Evolutionary conservation across 345 rosid genomes (phyloP).

Genomic region (Xanthoceras sorbifolium): DNA sequence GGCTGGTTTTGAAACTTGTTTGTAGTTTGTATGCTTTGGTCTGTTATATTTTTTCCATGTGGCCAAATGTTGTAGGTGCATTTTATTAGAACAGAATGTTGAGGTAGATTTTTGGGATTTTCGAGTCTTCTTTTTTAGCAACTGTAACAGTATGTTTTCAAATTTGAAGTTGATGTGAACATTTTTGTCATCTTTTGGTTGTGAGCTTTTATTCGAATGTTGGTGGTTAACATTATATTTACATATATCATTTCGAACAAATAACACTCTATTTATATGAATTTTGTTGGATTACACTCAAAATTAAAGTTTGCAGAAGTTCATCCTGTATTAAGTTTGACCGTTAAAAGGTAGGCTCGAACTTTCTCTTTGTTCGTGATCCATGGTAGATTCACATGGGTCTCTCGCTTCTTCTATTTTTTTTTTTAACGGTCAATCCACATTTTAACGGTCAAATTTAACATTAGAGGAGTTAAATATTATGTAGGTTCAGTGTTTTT

Average conservation of each 20-base stretch:
- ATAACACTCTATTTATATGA: too few relatives aligned
- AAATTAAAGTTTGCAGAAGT: too few relatives aligned
- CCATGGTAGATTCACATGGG: too few relatives aligned
- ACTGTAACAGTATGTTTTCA: neutral
- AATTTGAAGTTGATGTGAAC: neutral
- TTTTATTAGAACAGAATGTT: neutral
- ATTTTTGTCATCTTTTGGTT: neutral
- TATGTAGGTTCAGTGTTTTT: too few relatives aligned
- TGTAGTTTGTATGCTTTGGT: slow-evolving; percentile 8
- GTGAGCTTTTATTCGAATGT: neutral
- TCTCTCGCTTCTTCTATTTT: too few relatives aligned
- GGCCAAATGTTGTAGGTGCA: slow-evolving; percentile 4
- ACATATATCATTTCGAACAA: neutral
- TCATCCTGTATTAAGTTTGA: too few relatives aligned
- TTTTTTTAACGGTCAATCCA: too few relatives aligned
- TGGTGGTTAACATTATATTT: neutral
- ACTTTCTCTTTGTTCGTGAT: too few relatives aligned
- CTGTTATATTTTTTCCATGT: neutral
- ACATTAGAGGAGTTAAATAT: too few relatives aligned
- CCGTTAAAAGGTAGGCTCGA: too few relatives aligned
- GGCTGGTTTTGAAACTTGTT: neutral
- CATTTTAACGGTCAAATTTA: too few relatives aligned
- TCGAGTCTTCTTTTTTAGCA: neutral
- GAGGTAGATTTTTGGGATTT: neutral
- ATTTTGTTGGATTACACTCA: too few relatives aligned